Percentiles rank a stretch among this genome's conserved stretches.
Evolutionary conservation across 2,329 filamentous ascomycete genomes (phyloP).

Genomic region (Diaporthe citri): DNA sequence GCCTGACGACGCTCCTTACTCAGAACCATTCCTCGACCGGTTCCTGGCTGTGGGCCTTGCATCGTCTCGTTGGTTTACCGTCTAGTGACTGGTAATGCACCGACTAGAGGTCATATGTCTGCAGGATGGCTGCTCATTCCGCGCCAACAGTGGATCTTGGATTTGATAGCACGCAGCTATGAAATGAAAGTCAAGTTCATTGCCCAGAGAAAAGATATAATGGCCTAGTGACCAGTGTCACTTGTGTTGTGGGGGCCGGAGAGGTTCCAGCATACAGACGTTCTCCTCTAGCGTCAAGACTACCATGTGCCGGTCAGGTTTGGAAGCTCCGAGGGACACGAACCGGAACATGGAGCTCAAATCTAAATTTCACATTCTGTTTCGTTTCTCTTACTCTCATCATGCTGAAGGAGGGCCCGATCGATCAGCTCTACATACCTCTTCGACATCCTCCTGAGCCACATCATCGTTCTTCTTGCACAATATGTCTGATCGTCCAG

Average conservation of each 20-base stretch:
- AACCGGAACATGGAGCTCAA: not conserved
- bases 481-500: not conserved
- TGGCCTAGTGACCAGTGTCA: not conserved
- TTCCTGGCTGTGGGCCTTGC: not conserved
- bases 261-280: not conserved
- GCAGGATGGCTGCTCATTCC: not conserved
- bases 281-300: not conserved
- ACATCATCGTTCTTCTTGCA: not conserved
- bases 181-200: too few species aligned
- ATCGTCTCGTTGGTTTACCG: not conserved
- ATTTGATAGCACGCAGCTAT: not conserved
- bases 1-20: not conserved
- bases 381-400: not conserved
- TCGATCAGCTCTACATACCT: not conserved
- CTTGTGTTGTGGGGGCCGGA: not conserved
- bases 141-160: not conserved
- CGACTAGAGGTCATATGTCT: not conserved
- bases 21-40: not conserved
- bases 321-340: not conserved
- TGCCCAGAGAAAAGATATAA: not conserved
- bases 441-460: not conserved
- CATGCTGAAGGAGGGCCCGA: not conserved
- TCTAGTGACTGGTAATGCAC: slow-evolving; percentile 10
- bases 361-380: not conserved
- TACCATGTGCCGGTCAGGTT: slow-evolving; percentile 1